Evolutionary conservation across 2,329 filamentous ascomycete species (phyloP).

Genomic region (Verruconis gallopava): DNA sequence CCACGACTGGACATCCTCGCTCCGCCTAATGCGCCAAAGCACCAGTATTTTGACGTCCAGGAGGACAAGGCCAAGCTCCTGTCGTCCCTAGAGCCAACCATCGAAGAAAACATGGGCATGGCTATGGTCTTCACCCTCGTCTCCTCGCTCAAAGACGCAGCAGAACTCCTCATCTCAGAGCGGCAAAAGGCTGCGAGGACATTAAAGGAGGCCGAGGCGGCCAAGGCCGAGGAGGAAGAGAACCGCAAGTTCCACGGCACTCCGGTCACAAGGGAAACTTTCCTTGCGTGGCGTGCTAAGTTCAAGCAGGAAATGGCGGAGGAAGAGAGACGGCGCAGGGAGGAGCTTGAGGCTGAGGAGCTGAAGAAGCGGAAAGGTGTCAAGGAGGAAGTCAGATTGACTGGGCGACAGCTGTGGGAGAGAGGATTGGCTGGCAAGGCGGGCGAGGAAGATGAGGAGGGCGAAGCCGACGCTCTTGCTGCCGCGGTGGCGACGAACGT

Average conservation of each 20-base stretch:
- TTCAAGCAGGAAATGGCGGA: constrained; percentile 78
- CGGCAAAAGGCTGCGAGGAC: constrained; percentile 52
- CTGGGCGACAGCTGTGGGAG: constrained; percentile 41
- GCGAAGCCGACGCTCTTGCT: constrained; percentile 44
- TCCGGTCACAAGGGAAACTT: constrained; percentile 74
- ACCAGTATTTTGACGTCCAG: constrained; percentile 65
- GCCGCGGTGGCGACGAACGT: constrained; percentile 27
- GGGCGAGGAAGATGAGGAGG: constrained; percentile 56
- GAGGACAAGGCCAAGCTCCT: constrained; percentile 69
- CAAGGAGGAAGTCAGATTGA: constrained; percentile 67
- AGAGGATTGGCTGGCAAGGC: constrained; percentile 44
- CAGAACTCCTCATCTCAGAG: constrained; percentile 70
- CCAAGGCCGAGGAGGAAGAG: constrained; percentile 71
- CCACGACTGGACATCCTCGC: constrained; percentile 69
- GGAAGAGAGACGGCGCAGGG: constrained; percentile 39
- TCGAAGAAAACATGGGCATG: constrained; percentile 92
- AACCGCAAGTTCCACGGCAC: constrained; percentile 95
- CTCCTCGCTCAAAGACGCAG: constrained; percentile 73
- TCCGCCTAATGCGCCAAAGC: constrained; percentile 54
- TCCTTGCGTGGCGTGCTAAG: constrained; percentile 65
- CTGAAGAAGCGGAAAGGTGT: constrained; percentile 33
- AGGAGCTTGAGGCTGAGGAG: constrained; percentile 61
- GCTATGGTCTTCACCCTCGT: constrained; percentile 93
- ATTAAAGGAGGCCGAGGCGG: constrained; percentile 38
- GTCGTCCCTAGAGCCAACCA: constrained; percentile 54